Evolutionary conservation across 148 eudicot genomes (phyloP).

Genomic region (Camellia japonica): DNA sequence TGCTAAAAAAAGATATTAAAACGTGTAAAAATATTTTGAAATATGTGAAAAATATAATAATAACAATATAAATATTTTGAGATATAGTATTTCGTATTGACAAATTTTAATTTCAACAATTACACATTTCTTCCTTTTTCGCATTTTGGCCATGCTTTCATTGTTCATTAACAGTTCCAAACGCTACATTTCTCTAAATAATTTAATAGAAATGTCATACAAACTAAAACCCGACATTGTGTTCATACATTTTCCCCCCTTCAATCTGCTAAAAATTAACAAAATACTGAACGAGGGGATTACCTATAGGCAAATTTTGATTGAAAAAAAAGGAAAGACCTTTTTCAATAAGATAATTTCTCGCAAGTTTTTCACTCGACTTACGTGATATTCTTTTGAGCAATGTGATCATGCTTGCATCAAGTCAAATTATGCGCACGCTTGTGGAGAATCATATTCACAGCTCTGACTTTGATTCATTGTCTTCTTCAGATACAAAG

Average conservation of each 20-base stretch:
- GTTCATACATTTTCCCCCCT: background rate
- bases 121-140: too few relatives aligned
- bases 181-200: too few relatives aligned
- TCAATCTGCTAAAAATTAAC: background rate
- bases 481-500: conserved; percentile 28
- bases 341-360: background rate
- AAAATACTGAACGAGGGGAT: background rate
- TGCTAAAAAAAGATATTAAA: too few relatives aligned
- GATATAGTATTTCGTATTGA: too few relatives aligned
- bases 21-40: too few relatives aligned
- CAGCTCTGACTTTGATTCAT: conserved; percentile 62
- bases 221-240: background rate
- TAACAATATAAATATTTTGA: too few relatives aligned
- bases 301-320: background rate
- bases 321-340: background rate
- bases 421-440: background rate
- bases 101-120: too few relatives aligned
- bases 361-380: background rate
- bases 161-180: too few relatives aligned
- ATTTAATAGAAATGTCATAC: too few relatives aligned
- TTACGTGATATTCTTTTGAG: background rate
- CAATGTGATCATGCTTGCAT: background rate
- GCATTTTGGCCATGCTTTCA: too few relatives aligned
- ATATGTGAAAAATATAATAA: too few relatives aligned
- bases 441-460: conserved; percentile 20